Evolutionary conservation across 2,329 filamentous ascomycete species (phyloP), one percentile per base, ranked within the genome.

Genomic region (Xylariaceae sp.): DNA sequence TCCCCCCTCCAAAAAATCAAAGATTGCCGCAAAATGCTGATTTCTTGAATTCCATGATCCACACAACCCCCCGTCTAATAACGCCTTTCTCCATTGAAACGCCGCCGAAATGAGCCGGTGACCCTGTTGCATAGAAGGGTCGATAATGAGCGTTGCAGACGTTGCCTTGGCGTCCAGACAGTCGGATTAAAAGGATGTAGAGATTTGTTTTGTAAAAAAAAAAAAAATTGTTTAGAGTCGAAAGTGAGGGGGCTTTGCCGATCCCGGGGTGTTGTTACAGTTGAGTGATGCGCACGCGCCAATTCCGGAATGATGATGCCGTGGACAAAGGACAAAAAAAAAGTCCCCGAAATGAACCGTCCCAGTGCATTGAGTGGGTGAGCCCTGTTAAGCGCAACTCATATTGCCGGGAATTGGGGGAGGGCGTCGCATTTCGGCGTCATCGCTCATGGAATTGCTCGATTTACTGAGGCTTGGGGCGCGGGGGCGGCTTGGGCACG

Each of bases 401-500:
- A 51, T 46, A 47, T 52, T 47, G 55, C 31, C 35, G 37, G 27
- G 42, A 27, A 45, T 31, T 2, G 29, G 3, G 11, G 4, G 11
- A 11, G 29, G 29, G n/a, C 43, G 26, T 12, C 19, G 9, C 6
- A 7, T 44, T 9, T 6, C 7, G 48, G 55, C 49, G 53, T 51
- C 50, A 55, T 40, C 44, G 47, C 44, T 47, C 8, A 19, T 9
- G 32, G 53, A 51, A 41, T 35, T 32, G 26, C 26, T 11, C 3
- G 48, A 30, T 37, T 68, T 68, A 70, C 65, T 54, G 63, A 40
- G 67, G 68, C 67, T 68, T 68, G 19, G 68, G 67, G 52, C 62
- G 62, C 46, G 67, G 66, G 34, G 68, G 67, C 53, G 68, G 68
- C 62, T 70, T 70, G 43, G 67, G 67, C 41, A 69, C 67, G 56